Conservation (phyloP, 768 basidiomycete species). For the Suillus discolor region DNA sequence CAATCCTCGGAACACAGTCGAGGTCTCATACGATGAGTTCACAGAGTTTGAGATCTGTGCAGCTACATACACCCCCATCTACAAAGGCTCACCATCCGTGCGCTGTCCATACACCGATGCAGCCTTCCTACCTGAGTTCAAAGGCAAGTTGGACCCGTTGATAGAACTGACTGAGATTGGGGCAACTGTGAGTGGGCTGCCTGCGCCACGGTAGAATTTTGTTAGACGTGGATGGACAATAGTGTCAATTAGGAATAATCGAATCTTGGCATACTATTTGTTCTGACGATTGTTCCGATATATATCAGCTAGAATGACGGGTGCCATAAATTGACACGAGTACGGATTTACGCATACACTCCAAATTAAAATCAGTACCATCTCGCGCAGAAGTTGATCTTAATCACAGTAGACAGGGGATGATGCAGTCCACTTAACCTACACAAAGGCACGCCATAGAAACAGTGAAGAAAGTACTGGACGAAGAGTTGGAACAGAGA, state of each 20-base stretch:
- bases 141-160: conserved; percentile 78
- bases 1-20: conserved; percentile 91
- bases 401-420: no score
- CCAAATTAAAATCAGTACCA: no score
- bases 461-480: no score
- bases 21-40: conserved; percentile 92
- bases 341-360: conserved; percentile 1
- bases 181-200: conserved; percentile 68
- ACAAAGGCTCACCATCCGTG: conserved; percentile 83
- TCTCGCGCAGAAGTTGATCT: no score
- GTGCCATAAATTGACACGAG: neutral
- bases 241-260: conserved; percentile 23
- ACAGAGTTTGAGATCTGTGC: conserved; percentile 95
- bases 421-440: no score
- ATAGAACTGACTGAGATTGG: conserved; percentile 81
- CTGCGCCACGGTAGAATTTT: conserved; percentile 64
- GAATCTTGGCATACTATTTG: conserved; percentile 10
- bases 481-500: no score
- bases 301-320: neutral
- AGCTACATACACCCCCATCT: conserved; percentile 89
- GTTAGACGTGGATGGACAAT: conserved; percentile 14
- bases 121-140: conserved; percentile 83
- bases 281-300: neutral
- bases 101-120: conserved; percentile 91
- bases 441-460: no score